phyloP scores from a whole-genome alignment of 1,284 basidiomycete species.

The Malassezia cuniculi region DNA sequence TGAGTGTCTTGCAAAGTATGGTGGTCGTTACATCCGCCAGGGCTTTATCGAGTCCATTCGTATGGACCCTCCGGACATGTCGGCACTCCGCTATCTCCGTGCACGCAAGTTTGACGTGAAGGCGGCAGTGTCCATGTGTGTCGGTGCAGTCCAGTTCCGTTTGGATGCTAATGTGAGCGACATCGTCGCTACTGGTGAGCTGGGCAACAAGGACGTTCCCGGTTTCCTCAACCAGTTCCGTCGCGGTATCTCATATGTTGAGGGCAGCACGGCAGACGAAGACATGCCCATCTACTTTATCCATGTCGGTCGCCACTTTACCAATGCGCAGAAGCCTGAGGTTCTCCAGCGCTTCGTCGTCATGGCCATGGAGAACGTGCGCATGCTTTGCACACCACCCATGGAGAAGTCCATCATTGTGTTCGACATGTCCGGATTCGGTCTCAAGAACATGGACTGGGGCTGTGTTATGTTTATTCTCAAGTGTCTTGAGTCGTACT shows the following conservation, averaged over 20 bases:
- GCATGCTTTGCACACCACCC: slow-evolving; percentile 37
- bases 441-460: slow-evolving; percentile 46
- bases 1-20: slow-evolving; percentile 39
- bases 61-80: slow-evolving; percentile 41
- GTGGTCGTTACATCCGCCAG: slow-evolving; percentile 32
- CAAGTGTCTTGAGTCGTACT: slow-evolving; percentile 44
- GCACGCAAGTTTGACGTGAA: slow-evolving; percentile 45
- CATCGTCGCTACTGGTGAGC: slow-evolving; percentile 41
- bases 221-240: slow-evolving; percentile 45
- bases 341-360: slow-evolving; percentile 42
- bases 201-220: slow-evolving; percentile 40
- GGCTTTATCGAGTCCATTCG: slow-evolving; percentile 28
- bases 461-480: slow-evolving; percentile 41
- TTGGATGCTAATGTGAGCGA: slow-evolving; percentile 40
- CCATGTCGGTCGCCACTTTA: slow-evolving; percentile 43
- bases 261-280: slow-evolving; percentile 35
- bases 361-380: slow-evolving; percentile 41
- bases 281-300: slow-evolving; percentile 45
- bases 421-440: slow-evolving; percentile 43
- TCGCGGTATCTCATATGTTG: slow-evolving; percentile 45
- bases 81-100: slow-evolving; percentile 43
- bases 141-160: slow-evolving; percentile 44
- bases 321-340: slow-evolving; percentile 42
- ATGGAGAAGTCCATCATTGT: slow-evolving; percentile 40
- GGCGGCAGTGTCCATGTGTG: slow-evolving; percentile 42